These are phyloP conservation scores for Psophocarpus tetragonolobus DNA, from an alignment of 306 rosid genomes.

Conservation along the genomic window DNA sequence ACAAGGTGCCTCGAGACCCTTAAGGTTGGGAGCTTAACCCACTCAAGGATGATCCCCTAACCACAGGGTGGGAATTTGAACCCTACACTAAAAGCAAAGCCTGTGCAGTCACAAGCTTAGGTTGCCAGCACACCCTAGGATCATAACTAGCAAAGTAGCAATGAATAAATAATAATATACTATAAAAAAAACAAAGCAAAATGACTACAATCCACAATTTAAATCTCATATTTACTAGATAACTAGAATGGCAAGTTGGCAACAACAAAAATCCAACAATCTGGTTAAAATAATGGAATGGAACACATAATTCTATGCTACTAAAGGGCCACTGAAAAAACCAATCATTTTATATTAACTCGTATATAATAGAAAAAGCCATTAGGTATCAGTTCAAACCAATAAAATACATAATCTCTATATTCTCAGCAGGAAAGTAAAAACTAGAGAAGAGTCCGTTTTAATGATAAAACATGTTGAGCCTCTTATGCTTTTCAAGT, in stretches of 20 bases:
- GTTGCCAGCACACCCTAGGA: not conserved
- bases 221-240: constrained; percentile 3
- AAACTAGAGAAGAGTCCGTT: not conserved
- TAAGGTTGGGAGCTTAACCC: not conserved
- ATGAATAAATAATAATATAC: not conserved
- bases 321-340: not conserved
- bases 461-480: not conserved
- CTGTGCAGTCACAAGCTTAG: not conserved
- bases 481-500: not conserved
- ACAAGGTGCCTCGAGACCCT: not conserved
- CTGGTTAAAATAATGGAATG: not conserved
- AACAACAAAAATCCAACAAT: not conserved
- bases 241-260: not conserved
- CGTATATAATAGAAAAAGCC: not conserved
- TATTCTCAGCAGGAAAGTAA: not conserved
- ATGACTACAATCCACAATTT: not conserved
- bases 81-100: not conserved
- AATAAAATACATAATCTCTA: not conserved
- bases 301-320: not conserved
- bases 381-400: not conserved
- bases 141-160: not conserved
- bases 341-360: not conserved
- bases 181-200: not conserved
- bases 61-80: not conserved
- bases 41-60: not conserved